A percentile compares a stretch with the other conserved stretches of the same genome.
Conservation (phyloP, 169 alveolate genomes). For the Cryptosporidium andersoni region DNA sequence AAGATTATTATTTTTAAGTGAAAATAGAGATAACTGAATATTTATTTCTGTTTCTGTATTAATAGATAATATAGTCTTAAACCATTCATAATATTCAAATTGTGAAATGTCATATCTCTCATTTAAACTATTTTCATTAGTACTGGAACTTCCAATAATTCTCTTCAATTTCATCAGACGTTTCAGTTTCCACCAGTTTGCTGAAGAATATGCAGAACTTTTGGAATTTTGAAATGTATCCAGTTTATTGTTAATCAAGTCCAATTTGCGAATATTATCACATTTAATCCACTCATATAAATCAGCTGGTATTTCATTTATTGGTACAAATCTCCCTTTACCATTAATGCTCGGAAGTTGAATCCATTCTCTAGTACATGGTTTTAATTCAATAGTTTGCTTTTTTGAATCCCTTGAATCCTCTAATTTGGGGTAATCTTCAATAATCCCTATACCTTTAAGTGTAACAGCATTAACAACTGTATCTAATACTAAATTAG, state of each 20-base stretch:
- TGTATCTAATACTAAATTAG: constrained; percentile 35
- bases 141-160: background rate
- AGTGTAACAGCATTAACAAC: constrained; percentile 53
- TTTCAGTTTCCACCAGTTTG: constrained; percentile 25
- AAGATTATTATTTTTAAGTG: constrained; percentile 72
- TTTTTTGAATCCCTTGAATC: background rate
- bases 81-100: constrained; percentile 69
- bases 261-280: constrained; percentile 1
- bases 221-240: background rate
- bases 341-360: constrained; percentile 59
- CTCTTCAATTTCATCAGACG: constrained; percentile 36
- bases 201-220: background rate
- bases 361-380: constrained; percentile 50
- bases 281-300: constrained; percentile 57
- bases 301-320: constrained; percentile 58
- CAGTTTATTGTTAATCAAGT: background rate
- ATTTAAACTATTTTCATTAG: background rate
- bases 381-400: background rate
- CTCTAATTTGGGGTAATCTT: background rate
- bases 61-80: constrained; percentile 31
- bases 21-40: constrained; percentile 71
- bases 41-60: constrained; percentile 74
- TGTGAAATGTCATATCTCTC: background rate
- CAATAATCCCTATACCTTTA: constrained; percentile 23
- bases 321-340: constrained; percentile 44